Evolutionary conservation across 1,284 basidiomycete species (phyloP), one percentile per base, ranked within the genome.

Genomic region (Anthracocystis walkeri): DNA sequence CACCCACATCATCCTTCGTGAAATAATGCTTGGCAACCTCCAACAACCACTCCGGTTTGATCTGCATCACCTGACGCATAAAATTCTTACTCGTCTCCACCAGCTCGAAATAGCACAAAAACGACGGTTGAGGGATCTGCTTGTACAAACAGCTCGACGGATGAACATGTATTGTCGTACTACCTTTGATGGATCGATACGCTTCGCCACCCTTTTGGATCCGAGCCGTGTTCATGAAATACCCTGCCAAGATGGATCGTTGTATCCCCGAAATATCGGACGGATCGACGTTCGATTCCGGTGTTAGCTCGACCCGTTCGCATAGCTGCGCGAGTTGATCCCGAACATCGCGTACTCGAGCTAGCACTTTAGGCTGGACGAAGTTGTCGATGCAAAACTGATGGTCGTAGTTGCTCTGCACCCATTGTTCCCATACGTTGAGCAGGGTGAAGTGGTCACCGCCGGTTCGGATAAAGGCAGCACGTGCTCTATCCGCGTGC

Each of bases 361-460:
- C 92, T 14, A 99, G 87, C 72, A 92, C 94, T 89, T 99, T 99
- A 89, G 93, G 95, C 86, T 99, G 97, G 57, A 99, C 87, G 87
- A 96, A 99, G 83, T 99, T 95, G 84, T 97, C 75, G 52, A 78
- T 48, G 54, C 79, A 81, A 21, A 77, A 84, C 46, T 51, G 60
- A 48, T 69, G 65, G 58, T 93, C 94, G 85, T 95, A 99, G 82
- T 93, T 94, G 41, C 93, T 93, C 80, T 99, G 95, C 27, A 93
- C 93, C 95, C 96, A 99, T 84, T 98, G 95, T 84, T 97, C 93
- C 92, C 94, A 99, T 7, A 98, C 94, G 84, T 97, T 97, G 45
- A 98, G 89, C 58, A 98, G 87, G 3, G 95, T 98, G 84, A 99
- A 97, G 87, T 98, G 96, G 82, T 99, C 97, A 18, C 97, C 96